phyloP scores from a whole-genome alignment of 768 basidiomycete genomes.

The Zangia roseola region DNA sequence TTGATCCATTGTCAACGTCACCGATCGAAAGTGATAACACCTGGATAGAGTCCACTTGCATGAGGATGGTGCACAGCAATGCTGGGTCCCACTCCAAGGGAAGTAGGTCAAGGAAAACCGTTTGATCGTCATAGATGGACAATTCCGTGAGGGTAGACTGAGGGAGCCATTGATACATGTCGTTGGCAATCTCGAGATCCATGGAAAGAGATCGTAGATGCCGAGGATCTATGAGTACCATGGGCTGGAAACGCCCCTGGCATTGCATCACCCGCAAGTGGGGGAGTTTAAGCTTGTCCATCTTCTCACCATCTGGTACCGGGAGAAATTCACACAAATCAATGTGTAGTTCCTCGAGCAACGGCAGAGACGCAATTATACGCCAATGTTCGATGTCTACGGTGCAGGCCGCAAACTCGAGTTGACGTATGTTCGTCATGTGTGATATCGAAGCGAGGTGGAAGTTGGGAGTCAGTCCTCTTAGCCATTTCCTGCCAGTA shows the following conservation, averaged over 20 bases:
- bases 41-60: background rate
- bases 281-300: slow-evolving; percentile 5
- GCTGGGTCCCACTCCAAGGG: background rate
- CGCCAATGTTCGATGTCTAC: slow-evolving; percentile 9
- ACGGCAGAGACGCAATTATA: background rate
- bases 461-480: background rate
- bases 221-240: no score
- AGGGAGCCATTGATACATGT: background rate
- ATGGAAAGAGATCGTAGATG: no score
- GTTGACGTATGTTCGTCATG: slow-evolving; percentile 17
- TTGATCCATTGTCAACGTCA: rapidly evolving
- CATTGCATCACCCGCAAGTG: background rate
- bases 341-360: slow-evolving; percentile 21
- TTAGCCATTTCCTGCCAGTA: slow-evolving; percentile 3
- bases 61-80: background rate
- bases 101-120: background rate
- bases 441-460: no score
- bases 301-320: background rate
- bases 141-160: slow-evolving; percentile 5
- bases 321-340: background rate
- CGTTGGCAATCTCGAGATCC: background rate
- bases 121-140: no score
- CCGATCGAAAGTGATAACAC: background rate
- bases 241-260: rapidly evolving
- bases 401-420: slow-evolving; percentile 8